Conservation (phyloP, 1,284 basidiomycete species). For the Sanghuangporus sanghuang region DNA sequence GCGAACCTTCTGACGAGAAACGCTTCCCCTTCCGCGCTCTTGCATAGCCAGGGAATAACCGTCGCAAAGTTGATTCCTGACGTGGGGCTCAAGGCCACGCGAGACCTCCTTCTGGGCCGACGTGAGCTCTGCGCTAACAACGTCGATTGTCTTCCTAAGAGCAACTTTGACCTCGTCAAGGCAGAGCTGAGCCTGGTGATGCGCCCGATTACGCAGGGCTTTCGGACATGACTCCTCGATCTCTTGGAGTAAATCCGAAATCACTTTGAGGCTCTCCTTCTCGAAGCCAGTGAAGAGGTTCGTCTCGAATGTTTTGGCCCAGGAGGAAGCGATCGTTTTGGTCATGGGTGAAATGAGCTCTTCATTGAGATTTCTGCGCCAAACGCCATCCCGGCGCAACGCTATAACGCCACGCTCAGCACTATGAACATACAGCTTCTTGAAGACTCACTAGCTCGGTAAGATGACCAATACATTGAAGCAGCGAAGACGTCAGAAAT, state of each 20-base stretch:
- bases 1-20: conserved; percentile 53
- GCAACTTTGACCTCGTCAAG: conserved; percentile 47
- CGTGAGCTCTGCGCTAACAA: conserved; percentile 45
- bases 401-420: conserved; percentile 26
- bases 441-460: conserved; percentile 43
- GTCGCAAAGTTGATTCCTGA: conserved; percentile 42
- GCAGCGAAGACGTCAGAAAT: conserved; percentile 46
- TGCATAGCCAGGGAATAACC: conserved; percentile 50
- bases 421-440: background rate
- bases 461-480: conserved; percentile 55
- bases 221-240: conserved; percentile 44
- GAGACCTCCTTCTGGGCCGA: conserved; percentile 56
- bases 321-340: conserved; percentile 50
- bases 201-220: conserved; percentile 48
- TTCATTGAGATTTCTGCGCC: conserved; percentile 52
- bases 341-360: conserved; percentile 55
- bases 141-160: conserved; percentile 41
- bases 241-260: conserved; percentile 42
- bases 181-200: conserved; percentile 44
- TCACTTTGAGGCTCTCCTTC: conserved; percentile 30
- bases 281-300: conserved; percentile 52
- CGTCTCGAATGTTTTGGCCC: conserved; percentile 54
- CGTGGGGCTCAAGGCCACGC: conserved; percentile 50
- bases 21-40: conserved; percentile 49
- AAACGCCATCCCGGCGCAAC: conserved; percentile 50